Evolutionary conservation across 805 yeast species (phyloP), one percentile per base, ranked within the genome.

Genomic region (Sugiyamaella qingdaonensis): DNA sequence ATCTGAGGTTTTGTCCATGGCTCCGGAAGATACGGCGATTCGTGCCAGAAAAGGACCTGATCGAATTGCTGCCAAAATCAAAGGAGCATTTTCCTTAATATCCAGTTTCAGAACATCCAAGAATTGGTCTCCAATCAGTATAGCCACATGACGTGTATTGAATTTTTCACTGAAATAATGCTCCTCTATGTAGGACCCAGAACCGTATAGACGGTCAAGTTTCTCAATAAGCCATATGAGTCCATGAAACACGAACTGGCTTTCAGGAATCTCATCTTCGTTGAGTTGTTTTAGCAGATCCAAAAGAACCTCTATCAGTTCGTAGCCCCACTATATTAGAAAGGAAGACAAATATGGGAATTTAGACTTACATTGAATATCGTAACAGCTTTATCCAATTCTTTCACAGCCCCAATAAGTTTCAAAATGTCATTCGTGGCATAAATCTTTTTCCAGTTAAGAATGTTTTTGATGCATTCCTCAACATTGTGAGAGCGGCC

Each of bases 401-500:
- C 21, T 16, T 19, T 39, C 5, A 21, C 21, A 14, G 43, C 43
- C 2, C 13, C 43, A 14, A 39, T 8, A 10, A 39, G 21, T 5
- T 39, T 21, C 19, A 19, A n/a, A n/a, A 16, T 11, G 8, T 29
- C n/a, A 36, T 35, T 35, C n/a, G 66, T 66, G 54, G 75, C 78
- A 60, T 76, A 76, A 24, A 68, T 67, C 33, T 68, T 65, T 54
- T 73, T 78, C 78, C 84, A 81, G 54, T 77, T 75, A 58, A 83
- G 64, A 46, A 88, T 69, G 32, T 76, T 74, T 41, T 78, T 80
- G 54, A 85, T 73, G 2, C 83, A 69, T 4, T 69, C 49, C 54
- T 84, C 88, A 16, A 81, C 69, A 61, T 86, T 86, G 69, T 73
- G 85, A 13, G 72, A 66, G 58, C 78, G 84, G 24, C 96, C 96